Conservation (phyloP, 306 rosid genomes). For the Senna tora region DNA sequence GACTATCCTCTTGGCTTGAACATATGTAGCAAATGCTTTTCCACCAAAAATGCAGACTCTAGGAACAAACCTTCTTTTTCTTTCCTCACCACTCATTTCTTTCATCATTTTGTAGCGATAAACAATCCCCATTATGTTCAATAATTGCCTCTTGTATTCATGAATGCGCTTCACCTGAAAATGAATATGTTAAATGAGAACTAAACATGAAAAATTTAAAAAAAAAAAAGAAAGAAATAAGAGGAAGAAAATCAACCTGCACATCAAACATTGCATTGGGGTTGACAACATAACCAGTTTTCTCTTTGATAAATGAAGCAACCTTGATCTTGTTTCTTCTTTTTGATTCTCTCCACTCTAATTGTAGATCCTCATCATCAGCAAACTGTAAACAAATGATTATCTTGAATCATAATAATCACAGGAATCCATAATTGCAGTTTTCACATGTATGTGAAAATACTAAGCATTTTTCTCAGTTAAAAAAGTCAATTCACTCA, state of each 20-base stretch:
- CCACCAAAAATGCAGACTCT: conserved; percentile 97
- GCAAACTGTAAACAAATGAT: conserved; percentile 58
- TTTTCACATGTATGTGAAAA: neutral
- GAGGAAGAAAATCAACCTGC: conserved; percentile 60
- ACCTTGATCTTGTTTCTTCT: conserved; percentile 79
- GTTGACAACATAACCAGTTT: conserved; percentile 82
- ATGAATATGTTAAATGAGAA: conserved; percentile 7
- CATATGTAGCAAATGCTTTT: conserved; percentile 91
- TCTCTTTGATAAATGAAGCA: conserved; percentile 74
- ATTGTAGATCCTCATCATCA: conserved; percentile 79
- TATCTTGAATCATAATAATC: neutral
- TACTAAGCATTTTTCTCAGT: neutral
- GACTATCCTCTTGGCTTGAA: conserved; percentile 96
- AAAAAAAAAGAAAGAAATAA: conserved; percentile 10
- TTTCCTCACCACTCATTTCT: conserved; percentile 74
- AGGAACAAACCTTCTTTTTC: conserved; percentile 70
- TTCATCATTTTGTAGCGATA: conserved; percentile 94
- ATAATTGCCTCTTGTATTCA: conserved; percentile 87
- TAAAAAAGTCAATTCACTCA: conserved; percentile 40
- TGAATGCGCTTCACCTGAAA: conserved; percentile 97
- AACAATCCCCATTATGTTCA: conserved; percentile 89
- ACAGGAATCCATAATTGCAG: neutral
- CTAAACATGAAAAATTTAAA: conserved; percentile 5
- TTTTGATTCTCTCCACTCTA: conserved; percentile 80
- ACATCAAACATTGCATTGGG: conserved; percentile 91